Conservation (phyloP, 345 rosid species). For the Iberis pinnata region DNA sequence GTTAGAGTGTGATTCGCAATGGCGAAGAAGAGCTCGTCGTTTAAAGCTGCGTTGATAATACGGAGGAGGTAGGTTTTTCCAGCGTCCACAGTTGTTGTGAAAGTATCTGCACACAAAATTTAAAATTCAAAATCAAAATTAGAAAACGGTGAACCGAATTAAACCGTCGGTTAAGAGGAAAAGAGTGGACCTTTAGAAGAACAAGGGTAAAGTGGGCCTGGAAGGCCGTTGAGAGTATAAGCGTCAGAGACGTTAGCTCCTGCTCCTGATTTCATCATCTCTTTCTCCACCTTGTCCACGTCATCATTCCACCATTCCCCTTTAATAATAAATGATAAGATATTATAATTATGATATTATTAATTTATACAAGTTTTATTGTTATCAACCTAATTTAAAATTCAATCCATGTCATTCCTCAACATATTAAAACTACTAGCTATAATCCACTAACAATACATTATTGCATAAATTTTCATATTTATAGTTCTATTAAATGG, state of each 20-base stretch:
- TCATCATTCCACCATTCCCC: slow-evolving; percentile 73
- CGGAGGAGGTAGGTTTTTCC: slow-evolving; percentile 58
- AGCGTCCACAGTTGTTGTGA: slow-evolving; percentile 35
- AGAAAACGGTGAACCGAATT: not conserved
- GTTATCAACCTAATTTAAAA: too few relatives aligned
- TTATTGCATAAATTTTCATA: too few relatives aligned
- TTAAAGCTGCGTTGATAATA: slow-evolving; percentile 59
- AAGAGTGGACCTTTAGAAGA: slow-evolving; percentile 42
- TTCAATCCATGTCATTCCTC: too few relatives aligned
- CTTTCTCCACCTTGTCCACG: slow-evolving; percentile 41
- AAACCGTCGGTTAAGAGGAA: not conserved
- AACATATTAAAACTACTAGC: too few relatives aligned
- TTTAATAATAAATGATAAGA: too few relatives aligned
- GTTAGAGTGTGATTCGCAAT: slow-evolving; percentile 43
- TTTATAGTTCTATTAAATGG: too few relatives aligned
- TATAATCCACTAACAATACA: too few relatives aligned
- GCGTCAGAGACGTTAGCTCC: slow-evolving; percentile 48
- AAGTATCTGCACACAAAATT: slow-evolving; percentile 36
- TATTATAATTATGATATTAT: too few relatives aligned
- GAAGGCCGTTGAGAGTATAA: slow-evolving; percentile 59
- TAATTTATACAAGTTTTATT: too few relatives aligned
- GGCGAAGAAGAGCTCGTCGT: slow-evolving; percentile 55
- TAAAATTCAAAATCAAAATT: not conserved
- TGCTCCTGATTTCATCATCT: slow-evolving; percentile 39
- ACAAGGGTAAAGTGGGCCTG: slow-evolving; percentile 63